phyloP scores from a whole-genome alignment of 164 flowering plant genomes.

The Macadamia integrifolia region DNA sequence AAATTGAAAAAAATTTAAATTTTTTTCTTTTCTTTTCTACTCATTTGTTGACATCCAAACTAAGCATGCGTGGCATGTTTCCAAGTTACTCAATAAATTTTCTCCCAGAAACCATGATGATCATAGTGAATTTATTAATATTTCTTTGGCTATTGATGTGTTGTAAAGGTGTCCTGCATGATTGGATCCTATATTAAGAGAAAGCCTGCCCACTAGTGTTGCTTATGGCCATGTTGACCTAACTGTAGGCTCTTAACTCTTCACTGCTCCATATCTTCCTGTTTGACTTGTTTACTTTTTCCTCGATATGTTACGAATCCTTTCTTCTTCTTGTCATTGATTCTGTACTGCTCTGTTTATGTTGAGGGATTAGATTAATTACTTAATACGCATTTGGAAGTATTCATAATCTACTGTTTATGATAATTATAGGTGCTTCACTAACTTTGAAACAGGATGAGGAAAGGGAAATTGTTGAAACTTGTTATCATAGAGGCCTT shows the following conservation, averaged over 20 bases:
- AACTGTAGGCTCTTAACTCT: constrained; percentile 46
- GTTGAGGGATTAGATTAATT: too few relatives aligned
- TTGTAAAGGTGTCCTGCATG: constrained; percentile 77
- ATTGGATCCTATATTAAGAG: constrained; percentile 77
- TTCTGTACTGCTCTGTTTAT: background rate
- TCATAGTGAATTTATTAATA: constrained; percentile 44
- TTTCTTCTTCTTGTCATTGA: too few relatives aligned
- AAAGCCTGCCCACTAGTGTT: constrained; percentile 89
- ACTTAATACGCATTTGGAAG: background rate
- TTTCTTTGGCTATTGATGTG: constrained; percentile 71
- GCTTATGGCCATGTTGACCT: constrained; percentile 99
- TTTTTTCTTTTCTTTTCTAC: too few relatives aligned
- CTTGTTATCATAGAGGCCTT: constrained; percentile 87
- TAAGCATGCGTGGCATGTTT: too few relatives aligned
- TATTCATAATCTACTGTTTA: background rate
- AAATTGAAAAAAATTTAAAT: too few relatives aligned
- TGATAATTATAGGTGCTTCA: background rate
- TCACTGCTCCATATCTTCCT: constrained; percentile 5
- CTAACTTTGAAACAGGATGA: constrained; percentile 55
- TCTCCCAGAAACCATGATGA: constrained; percentile 29
- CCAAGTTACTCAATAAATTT: constrained; percentile 62
- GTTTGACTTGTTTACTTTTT: background rate
- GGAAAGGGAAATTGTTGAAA: constrained; percentile 93
- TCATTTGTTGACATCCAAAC: too few relatives aligned
- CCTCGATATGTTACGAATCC: background rate